Evolutionary conservation across 768 basidiomycete genomes (phyloP).

Genomic region (Hericium erinaceus): DNA sequence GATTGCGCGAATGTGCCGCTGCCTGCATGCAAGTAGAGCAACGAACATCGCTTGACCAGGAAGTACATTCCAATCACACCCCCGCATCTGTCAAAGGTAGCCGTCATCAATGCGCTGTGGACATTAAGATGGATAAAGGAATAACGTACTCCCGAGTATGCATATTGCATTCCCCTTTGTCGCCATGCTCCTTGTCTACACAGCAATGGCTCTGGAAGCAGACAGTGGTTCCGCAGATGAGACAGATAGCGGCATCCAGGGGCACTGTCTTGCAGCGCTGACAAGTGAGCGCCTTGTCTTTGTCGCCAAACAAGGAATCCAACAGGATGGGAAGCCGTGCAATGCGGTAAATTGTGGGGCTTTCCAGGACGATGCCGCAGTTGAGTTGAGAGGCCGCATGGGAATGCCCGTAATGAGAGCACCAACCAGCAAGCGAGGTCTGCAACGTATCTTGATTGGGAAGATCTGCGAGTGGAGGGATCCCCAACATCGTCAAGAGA

Average conservation of each 20-base stretch:
- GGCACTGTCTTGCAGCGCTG: slow-evolving; percentile 70
- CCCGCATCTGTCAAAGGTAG: slow-evolving; percentile 55
- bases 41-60: slow-evolving; percentile 83
- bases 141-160: slow-evolving; percentile 67
- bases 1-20: slow-evolving; percentile 85
- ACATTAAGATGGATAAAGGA: background rate
- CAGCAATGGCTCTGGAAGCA: slow-evolving; percentile 95
- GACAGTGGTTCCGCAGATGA: slow-evolving; percentile 79
- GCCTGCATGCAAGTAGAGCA: slow-evolving; percentile 80
- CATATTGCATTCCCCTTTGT: slow-evolving; percentile 88
- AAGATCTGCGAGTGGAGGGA: slow-evolving; percentile 72
- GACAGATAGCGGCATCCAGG: slow-evolving; percentile 79
- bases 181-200: slow-evolving; percentile 52
- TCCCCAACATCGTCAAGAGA: slow-evolving; percentile 62
- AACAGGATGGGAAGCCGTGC: slow-evolving; percentile 72
- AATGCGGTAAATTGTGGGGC: slow-evolving; percentile 74
- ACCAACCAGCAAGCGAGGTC: slow-evolving; percentile 85
- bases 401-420: slow-evolving; percentile 78
- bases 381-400: slow-evolving; percentile 73
- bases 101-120: background rate
- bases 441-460: slow-evolving; percentile 82
- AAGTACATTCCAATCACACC: slow-evolving; percentile 86
- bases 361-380: slow-evolving; percentile 74
- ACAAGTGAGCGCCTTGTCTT: slow-evolving; percentile 69
- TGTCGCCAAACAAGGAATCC: slow-evolving; percentile 73